Base-by-base conservation (phyloP, 306 rosid species). In the Quercus gilva region DNA sequence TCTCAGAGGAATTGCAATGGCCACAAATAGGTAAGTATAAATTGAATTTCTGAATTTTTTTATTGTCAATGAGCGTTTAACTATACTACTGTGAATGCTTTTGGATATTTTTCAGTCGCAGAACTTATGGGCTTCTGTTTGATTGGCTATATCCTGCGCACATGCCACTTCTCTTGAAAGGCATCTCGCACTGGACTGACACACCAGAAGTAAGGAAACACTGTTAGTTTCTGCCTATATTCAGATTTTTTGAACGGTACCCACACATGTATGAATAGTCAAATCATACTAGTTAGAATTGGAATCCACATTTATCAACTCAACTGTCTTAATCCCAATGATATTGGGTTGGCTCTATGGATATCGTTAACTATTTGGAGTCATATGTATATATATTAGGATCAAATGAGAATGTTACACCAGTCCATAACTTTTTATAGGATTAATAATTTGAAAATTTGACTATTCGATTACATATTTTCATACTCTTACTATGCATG, bases 61-160 rank as follows among this genome's bases (percentile, higher is more conserved):
- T 41, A 74, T 51, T 55, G 65, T 77, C 67, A 55, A 15, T 26
- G 25, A 59, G 64, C 17, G 71, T 76, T 33, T 59, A 56, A 73
- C 80, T 76, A 78, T 74, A 60, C 67, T 59, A 49, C 13, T 76
- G 35, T 52, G 55, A 55, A 57, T 55, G 68, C 61, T 29, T 82
- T 81, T 87, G 63, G 59, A 35, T 79, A 23, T 78, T 73, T 76
- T 78, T 56, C 91, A 96, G 99, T 84, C 98, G 99, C 73, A 91
- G 99, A 80, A 91, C 96, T 21, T 96, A 87, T 56, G 98, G 98
- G 76, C 88, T 96, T 84, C 89, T 96, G 70, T 96, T 96, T 92
- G 99, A 92, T 90, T 95, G 99, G 99, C 79, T 95, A 75, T 95
- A 95, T 84, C 96, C 99, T 76, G 92, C 92, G 12, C 97, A 95